Conservation (phyloP, 2,329 filamentous ascomycete species). For the Hypoxylon sp. region DNA sequence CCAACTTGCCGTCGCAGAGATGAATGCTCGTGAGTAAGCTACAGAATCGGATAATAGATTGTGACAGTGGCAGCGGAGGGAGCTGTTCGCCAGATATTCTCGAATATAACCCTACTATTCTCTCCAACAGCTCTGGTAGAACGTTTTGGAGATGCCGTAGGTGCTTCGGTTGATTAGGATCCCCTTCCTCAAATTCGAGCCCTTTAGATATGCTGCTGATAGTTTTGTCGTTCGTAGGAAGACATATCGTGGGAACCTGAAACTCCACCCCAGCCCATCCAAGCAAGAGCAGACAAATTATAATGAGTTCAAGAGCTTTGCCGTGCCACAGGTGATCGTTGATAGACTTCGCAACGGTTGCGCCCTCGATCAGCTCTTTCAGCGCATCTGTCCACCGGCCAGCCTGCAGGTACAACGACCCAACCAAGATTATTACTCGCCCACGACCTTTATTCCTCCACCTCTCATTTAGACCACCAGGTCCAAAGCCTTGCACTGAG, state of each 20-base stretch:
- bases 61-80: constrained; percentile 77
- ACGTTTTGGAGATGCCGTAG: constrained; percentile 68
- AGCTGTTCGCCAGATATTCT: constrained; percentile 78
- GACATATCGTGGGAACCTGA: constrained; percentile 73
- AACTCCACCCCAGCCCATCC: constrained; percentile 90
- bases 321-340: constrained; percentile 98
- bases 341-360: constrained; percentile 78
- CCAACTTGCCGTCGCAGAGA: constrained; percentile 72
- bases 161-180: constrained; percentile 64
- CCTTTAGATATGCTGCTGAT: constrained; percentile 54
- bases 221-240: constrained; percentile 63
- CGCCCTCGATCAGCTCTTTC: constrained; percentile 84
- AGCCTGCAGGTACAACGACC: constrained; percentile 87
- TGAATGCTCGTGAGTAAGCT: constrained; percentile 78
- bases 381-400: constrained; percentile 92
- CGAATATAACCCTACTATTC: constrained; percentile 80
- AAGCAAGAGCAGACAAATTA: constrained; percentile 85
- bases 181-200: constrained; percentile 56
- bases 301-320: constrained; percentile 90
- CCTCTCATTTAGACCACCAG: constrained; percentile 78
- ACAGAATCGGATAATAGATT: constrained; percentile 79
- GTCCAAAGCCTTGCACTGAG: constrained; percentile 78
- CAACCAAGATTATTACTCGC: constrained; percentile 82
- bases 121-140: constrained; percentile 80
- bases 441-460: constrained; percentile 85